Percentiles rank a stretch among this genome's conserved stretches.
phyloP scores from a whole-genome alignment of 306 rosid genomes.

The Arachis stenosperma region DNA sequence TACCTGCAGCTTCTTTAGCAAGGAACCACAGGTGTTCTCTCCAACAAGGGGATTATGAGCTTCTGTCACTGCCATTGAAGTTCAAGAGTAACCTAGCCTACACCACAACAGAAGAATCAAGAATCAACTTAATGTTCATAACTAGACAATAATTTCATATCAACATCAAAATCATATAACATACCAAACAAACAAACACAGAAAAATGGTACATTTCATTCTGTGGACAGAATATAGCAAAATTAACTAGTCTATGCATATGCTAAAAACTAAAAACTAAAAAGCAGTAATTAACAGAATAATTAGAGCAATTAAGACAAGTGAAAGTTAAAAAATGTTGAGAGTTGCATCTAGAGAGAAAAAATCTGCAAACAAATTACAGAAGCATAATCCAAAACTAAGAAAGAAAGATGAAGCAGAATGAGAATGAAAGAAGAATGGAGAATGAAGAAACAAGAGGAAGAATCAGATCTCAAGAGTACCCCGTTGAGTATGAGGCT shows the following conservation, averaged over 20 bases:
- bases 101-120: slow-evolving; percentile 32
- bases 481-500: slow-evolving; percentile 19
- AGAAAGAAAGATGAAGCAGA: background rate
- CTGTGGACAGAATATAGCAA: background rate
- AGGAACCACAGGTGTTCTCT: slow-evolving; percentile 82
- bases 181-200: background rate
- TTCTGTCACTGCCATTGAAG: slow-evolving; percentile 79
- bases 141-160: background rate
- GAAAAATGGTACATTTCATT: background rate
- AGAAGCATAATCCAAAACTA: background rate
- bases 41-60: slow-evolving; percentile 72
- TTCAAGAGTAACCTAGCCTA: slow-evolving; percentile 53
- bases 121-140: slow-evolving; percentile 28
- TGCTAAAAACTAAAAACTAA: background rate
- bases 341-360: slow-evolving; percentile 20
- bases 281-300: background rate
- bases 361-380: background rate
- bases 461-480: slow-evolving; percentile 27
- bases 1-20: slow-evolving; percentile 91
- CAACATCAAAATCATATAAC: background rate
- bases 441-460: background rate
- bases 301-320: background rate
- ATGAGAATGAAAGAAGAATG: background rate
- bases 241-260: background rate
- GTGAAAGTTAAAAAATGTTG: background rate